Evolutionary conservation across 2,329 filamentous ascomycete genomes (phyloP), one percentile per base, ranked within the genome.

Genomic region (Aspergillus uvarum): DNA sequence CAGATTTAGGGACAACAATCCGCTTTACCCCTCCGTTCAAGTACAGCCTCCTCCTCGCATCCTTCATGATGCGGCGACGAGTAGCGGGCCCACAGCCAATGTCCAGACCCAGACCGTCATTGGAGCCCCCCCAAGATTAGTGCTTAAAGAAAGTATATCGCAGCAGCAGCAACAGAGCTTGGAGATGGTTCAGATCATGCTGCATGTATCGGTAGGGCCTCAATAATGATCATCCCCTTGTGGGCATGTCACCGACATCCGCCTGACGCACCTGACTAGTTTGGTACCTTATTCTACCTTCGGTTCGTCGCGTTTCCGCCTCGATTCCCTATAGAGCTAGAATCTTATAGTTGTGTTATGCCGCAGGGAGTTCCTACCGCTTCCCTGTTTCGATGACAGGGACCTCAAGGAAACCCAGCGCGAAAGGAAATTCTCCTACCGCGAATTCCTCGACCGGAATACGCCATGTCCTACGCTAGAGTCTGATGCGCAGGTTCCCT

Each of bases 121-220:
- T 11, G 56, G 67, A 29, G 47, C 51, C 11, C 24, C 42, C 11
- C 32, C 64, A 14, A 54, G 57, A 44, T 59, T 61, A 47, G 35
- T 26, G n/a, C 29, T 59, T 8, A 50, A 62, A 38, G 59, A 65
- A 56, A 56, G 50, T 12, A 58, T 67, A 29, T 61, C 60, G 2
- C 60, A 74, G 12, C 75, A 69, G 51, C 77, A 79, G 58, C 72
- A 76, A 55, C 80, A 82, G 62, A 82, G 80, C 60, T 70, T 77
- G 44, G 79, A 80, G 57, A 67, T 82, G 47, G 74, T 81, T 14
- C 79, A 81, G 67, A 81, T 79, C 4, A 74, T 81, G 65, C 66
- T 83, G 10, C 80, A 81, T 64, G 74, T 78, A 47, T 77, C 77
- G 19, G 77, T 81, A 62, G 72, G 32, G 78, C 74, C 38, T 44